Evolutionary conservation across 805 yeast species (phyloP), one percentile per base, ranked within the genome.

Genomic region (Monosporozyma solicola): DNA sequence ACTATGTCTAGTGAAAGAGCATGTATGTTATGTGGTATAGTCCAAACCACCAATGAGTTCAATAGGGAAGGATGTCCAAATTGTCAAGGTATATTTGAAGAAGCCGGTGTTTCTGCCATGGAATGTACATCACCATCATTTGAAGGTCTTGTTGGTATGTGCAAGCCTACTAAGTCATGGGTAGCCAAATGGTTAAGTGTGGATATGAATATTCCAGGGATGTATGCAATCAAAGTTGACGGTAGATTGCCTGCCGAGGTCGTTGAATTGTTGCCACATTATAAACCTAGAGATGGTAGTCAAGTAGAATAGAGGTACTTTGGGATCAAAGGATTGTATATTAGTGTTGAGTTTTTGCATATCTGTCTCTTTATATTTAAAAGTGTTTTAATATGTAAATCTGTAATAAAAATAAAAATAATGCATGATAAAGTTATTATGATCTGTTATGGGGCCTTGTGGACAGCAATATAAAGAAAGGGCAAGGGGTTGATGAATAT

Each of bases 41-140:
- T 92, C 52, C 95, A 88, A 64, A 82, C 96, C 5, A 79, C 85
- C 60, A 79, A 75, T 53, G 86, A 82, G 62, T 94, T 94, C 67
- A 80, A 86, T 49, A 83, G 83, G 54, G 81, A 81, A 20, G 98
- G 98, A 6, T 92, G 99, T 70, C 98, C 99, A 13, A 92, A 92
- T 75, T 92, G 99, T 72, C 98, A 89, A 63, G 83, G 91, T 51
- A 81, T 92, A 31, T 77, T 92, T 62, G 90, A 86, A 59, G 85
- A 82, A 62, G 84, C 84, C 55, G 97, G 94, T 62, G 95, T 90
- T 51, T 82, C 85, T 20, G 80, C 88, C 39, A 86, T 87, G 50
- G 96, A 90, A 64, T 89, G 96, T 69, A 94, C 98, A 5, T 89
- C 97, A 20, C 98, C 98, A 41, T 82, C 96, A 0, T 92, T 90